A percentile compares a stretch with the other conserved stretches of the same genome.
These are phyloP conservation scores for Trypanosoma avium DNA, from an alignment of 208 protist species.

Conservation along the genomic window DNA sequence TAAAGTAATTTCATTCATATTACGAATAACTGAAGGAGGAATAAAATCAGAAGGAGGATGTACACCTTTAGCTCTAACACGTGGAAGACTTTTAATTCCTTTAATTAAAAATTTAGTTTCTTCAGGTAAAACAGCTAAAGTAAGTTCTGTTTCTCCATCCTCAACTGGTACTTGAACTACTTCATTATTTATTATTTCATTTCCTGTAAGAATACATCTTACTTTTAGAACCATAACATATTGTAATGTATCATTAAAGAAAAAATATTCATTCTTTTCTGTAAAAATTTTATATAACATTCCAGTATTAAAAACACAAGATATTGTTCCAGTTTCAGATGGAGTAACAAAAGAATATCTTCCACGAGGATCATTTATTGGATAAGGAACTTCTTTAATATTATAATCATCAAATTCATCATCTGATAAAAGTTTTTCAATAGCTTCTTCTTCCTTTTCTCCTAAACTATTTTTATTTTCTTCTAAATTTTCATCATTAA, in stretches of 20 bases:
- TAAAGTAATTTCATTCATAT: conserved; percentile 29
- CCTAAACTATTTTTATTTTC: not conserved
- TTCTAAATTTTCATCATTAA: too few species aligned
- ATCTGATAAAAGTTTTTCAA: not conserved
- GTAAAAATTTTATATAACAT: conserved; percentile 55
- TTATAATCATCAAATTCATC: conserved; percentile 49
- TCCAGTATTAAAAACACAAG: conserved; percentile 37
- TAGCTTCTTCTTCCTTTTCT: conserved; percentile 5
- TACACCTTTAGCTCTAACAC: conserved; percentile 43
- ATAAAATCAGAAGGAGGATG: conserved; percentile 39
- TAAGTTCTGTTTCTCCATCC: conserved; percentile 15
- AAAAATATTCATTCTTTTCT: conserved; percentile 20
- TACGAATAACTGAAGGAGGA: conserved; percentile 34
- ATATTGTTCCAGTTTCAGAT: conserved; percentile 29
- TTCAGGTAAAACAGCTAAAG: conserved; percentile 12
- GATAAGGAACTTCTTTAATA: conserved; percentile 31
- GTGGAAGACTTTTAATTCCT: conserved; percentile 28
- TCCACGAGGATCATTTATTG: conserved; percentile 13
- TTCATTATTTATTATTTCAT: conserved; percentile 38
- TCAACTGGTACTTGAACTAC: conserved; percentile 1
- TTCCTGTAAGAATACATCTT: conserved; percentile 13
- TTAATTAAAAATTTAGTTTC: conserved; percentile 41
- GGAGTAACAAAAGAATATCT: conserved; percentile 38
- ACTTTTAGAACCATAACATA: conserved; percentile 28
- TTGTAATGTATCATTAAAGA: conserved; percentile 33